Base-by-base conservation (phyloP, 1,284 basidiomycete species). In the Ceratobasidium sp. region DNA sequence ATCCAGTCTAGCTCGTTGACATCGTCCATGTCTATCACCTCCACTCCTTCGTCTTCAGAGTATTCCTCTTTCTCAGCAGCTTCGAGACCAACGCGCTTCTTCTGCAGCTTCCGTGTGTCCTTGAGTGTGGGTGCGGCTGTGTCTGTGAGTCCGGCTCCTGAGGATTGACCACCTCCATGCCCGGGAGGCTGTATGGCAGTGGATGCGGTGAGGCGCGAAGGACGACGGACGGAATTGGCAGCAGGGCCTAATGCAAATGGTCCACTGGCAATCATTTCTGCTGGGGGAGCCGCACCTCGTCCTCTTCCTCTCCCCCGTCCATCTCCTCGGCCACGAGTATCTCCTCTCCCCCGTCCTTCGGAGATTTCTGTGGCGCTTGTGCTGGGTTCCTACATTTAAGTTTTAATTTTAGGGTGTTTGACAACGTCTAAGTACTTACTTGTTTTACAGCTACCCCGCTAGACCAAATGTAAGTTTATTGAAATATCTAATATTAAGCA, bases 1-100 rank as follows among this genome's bases (percentile, higher is more conserved):
- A 93, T 93, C 86, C 91, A 95, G 79, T 95, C 93, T 85, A 97
- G 88, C 73, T 87, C 83, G 54, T 87, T 84, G 14, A 98, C 91
- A 72, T 90, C 85, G 72, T 92, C 90, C 85, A 98, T 94, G 78
- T 97, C 95, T 63, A 98, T 85, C 69, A 95, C 92, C 79, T 92
- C 90, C n/a, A 91, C 88, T 72, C 94, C 92, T 78, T 95, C 94
- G 28, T 91, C 89, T 76, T 95, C 94, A n/a, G 93, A 95, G 81
- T 95, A 95, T 9, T 85, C 84, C 74, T 93, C 91, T 2, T 83
- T 87, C 30, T 77, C 76, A 26, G 76, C 74, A 30, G 89, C 86
- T n/a, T 81, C 80, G 46, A 73, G 72, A 76, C 76, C 78, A 28
- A 75, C 76, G 16, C 81, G 81, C 11, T 73, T 75, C 73, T 83